Base-by-base conservation (phyloP, 2,329 filamentous ascomycete species). In the Microcyclosporella mali region DNA sequence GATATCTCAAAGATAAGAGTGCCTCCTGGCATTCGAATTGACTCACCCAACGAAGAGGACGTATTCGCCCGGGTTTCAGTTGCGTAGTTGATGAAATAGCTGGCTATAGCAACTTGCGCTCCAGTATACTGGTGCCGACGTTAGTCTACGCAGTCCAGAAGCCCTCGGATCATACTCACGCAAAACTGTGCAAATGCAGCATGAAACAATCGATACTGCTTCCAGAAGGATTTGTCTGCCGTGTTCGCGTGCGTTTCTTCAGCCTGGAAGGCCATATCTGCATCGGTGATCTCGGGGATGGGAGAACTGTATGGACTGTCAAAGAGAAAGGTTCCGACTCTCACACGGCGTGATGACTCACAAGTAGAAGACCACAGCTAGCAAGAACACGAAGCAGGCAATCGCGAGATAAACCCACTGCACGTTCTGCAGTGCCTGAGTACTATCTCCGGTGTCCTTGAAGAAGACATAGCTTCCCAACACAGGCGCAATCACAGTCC, bases 141-240 rank as follows among this genome's bases (percentile, higher is more conserved):
- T 25, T 9, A 25, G 21, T 25, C 21, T n/a, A n/a, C n/a, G n/a
- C n/a, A n/a, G n/a, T n/a, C n/a, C n/a, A n/a, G n/a, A n/a, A n/a
- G n/a, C n/a, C n/a, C n/a, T n/a, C n/a, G n/a, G n/a, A n/a, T n/a
- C n/a, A n/a, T n/a, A 9, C 21, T 6, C 19, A 15, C 10, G n/a
- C 19, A 27, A 65, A 89, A 89, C 53, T 90, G 85, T 0, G 84
- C 82, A 53, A 81, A 77, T 0, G 83, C 77, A 10, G 83, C 85
- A 56, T 87, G 83, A 71, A 88, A 88, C 2, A 89, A 71, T 17
- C 79, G 78, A 63, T 84, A 88, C 60, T 82, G 78, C 51, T 75
- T 78, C 40, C 59, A 57, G 53, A 82, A 71, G 0, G 77, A 75
- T 41, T 73, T 69, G 18, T 68, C 60, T 40, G 72, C 57, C 3